phyloP scores from a whole-genome alignment of 371 early-diverging fungal genomes.

The Phascolomyces articulosus region DNA sequence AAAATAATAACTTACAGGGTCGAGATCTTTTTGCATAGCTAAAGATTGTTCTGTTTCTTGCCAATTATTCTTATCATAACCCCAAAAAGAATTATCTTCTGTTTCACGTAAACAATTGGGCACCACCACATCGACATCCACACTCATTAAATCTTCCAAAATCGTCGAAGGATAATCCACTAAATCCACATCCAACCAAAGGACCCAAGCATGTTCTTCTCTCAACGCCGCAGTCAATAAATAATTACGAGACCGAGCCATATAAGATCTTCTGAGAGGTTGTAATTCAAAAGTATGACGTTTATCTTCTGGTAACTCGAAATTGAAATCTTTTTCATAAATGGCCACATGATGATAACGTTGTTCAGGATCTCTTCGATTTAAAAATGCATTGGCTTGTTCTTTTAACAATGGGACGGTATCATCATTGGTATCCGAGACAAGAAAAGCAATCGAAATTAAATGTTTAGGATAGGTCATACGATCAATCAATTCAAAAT shows the following conservation, averaged over 20 bases:
- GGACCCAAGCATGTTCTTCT: slow-evolving; percentile 58
- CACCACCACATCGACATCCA: slow-evolving; percentile 59
- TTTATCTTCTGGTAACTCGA: slow-evolving; percentile 49
- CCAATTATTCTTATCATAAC: slow-evolving; percentile 77
- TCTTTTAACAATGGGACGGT: slow-evolving; percentile 45
- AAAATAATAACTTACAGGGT: slow-evolving; percentile 32
- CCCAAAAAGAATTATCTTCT: slow-evolving; percentile 48
- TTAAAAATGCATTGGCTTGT: slow-evolving; percentile 30
- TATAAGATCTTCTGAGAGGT: slow-evolving; percentile 53
- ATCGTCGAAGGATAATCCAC: slow-evolving; percentile 56
- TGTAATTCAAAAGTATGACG: slow-evolving; percentile 58
- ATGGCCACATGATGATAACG: slow-evolving; percentile 52
- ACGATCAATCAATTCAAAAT: slow-evolving; percentile 58
- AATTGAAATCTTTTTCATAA: slow-evolving; percentile 62
- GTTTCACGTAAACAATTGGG: slow-evolving; percentile 61
- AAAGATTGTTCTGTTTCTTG: slow-evolving; percentile 62
- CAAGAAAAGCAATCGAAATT: slow-evolving; percentile 60
- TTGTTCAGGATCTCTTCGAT: slow-evolving; percentile 15
- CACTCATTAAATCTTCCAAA: slow-evolving; percentile 54
- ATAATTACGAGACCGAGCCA: slow-evolving; percentile 65
- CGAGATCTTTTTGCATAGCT: slow-evolving; percentile 52
- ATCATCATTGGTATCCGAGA: slow-evolving; percentile 59
- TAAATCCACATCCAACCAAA: slow-evolving; percentile 66
- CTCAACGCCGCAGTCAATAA: slow-evolving; percentile 50
- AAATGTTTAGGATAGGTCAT: slow-evolving; percentile 56